Evolutionary conservation across 2,329 filamentous ascomycete genomes (phyloP), one percentile per base, ranked within the genome.

Genomic region (Colletotrichum kahawae): DNA sequence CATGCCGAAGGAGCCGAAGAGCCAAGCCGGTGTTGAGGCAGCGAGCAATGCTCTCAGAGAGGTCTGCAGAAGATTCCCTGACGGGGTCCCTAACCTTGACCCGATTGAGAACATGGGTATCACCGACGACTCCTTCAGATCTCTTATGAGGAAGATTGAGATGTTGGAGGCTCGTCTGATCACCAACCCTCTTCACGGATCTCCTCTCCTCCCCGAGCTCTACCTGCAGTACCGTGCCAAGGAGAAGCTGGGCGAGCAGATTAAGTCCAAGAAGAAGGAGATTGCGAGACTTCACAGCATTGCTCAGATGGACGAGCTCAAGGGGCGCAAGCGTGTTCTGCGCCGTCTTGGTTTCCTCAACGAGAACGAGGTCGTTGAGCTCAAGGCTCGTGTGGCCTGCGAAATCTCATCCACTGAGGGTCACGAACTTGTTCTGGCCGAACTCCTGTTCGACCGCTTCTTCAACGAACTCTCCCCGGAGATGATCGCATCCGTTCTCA

Each of bases 61-160:
- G 83, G 93, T 98, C 18, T 91, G 94, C 84, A 92, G 92, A 78
- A 93, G 97, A 31, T 98, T 99, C 86, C 95, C 96, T 1, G 97
- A 99, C 81, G 97, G 97, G 4, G 87, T 99, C 71, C 94, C 97
- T 4, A 89, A 96, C 8, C 87, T 99, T 21, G 97, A 99, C 80
- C 97, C 97, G 0, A 93, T 99, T 51, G 96, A 98, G 83, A 96
- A 98, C 81, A 98, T 99, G 97, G 91, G 92, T 33, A 98, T 99
- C 80, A 93, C 90, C 5, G 97, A 98, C 80, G 95, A 98, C 2
- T 93, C 92, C 0, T 98, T 99, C 87, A 98, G 97, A 88, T 95
- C 95, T 82, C 91, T 98, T 5, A 90, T 98, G 71, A 88, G 95
- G 84, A 98, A 98, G 91, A 98, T 99, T 76, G 97, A 99, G 85